Conservation (phyloP, 2,329 filamentous ascomycete species). For the Penicillium sp. region DNA sequence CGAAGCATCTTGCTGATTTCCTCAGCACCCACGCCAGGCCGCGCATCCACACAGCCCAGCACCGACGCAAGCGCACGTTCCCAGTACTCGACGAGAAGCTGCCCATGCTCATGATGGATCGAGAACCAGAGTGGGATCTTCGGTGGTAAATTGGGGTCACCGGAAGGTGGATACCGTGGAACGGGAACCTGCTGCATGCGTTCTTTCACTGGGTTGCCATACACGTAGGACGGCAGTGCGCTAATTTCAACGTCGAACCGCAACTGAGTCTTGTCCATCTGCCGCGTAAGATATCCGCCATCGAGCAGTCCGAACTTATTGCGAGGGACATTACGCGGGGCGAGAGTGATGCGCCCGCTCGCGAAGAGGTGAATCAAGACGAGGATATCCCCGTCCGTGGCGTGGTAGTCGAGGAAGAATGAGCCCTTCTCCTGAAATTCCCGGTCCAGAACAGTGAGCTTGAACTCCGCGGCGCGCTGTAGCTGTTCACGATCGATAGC, state of each 20-base stretch:
- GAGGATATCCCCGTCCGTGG: constrained; percentile 42
- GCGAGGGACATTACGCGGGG: constrained; percentile 37
- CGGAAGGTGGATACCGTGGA: constrained; percentile 21
- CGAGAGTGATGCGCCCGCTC: constrained; percentile 32
- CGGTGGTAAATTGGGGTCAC: neutral
- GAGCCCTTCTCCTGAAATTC: constrained; percentile 30
- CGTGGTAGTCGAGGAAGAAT: constrained; percentile 32
- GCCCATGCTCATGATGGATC: constrained; percentile 34
- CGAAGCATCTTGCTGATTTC: constrained; percentile 36
- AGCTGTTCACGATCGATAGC: constrained; percentile 39
- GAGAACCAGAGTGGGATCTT: constrained; percentile 47
- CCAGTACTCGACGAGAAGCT: constrained; percentile 37
- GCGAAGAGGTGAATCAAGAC: constrained; percentile 41
- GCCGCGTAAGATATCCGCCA: constrained; percentile 43
- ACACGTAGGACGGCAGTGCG: constrained; percentile 35
- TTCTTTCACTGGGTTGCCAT: constrained; percentile 35
- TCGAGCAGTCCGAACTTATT: constrained; percentile 45
- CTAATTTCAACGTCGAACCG: constrained; percentile 40
- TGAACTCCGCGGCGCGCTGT: constrained; percentile 40
- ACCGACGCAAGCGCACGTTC: constrained; percentile 39
- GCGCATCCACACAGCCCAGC: constrained; percentile 38
- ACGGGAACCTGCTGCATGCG: constrained; percentile 16
- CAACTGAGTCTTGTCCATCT: constrained; percentile 42
- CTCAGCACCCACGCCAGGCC: constrained; percentile 37
- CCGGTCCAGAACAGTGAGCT: constrained; percentile 38